Conservation (phyloP, 345 rosid species). For the Excoecaria agallocha region DNA sequence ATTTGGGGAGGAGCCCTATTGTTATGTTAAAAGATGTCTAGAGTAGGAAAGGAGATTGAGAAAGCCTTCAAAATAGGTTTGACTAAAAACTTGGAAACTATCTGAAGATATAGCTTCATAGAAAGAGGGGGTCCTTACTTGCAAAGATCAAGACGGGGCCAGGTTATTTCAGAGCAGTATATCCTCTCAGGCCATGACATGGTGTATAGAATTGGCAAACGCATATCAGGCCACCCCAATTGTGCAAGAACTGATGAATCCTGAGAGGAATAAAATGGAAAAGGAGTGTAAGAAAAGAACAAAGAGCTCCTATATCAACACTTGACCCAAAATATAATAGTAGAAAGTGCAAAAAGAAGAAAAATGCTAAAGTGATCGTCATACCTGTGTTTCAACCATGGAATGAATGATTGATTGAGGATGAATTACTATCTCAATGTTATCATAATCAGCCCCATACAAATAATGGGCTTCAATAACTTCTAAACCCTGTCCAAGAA, state of each 20-base stretch:
- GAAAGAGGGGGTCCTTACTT: slow-evolving; percentile 45
- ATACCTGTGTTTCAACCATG: slow-evolving; percentile 94
- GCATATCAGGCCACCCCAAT: slow-evolving; percentile 98
- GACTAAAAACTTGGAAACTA: not conserved
- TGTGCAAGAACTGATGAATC: slow-evolving; percentile 96
- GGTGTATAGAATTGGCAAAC: slow-evolving; percentile 86
- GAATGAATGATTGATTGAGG: slow-evolving; percentile 93
- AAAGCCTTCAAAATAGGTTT: not conserved
- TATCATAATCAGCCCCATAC: slow-evolving; percentile 84
- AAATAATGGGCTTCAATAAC: slow-evolving; percentile 98
- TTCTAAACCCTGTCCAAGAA: slow-evolving; percentile 69
- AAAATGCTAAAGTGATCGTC: not conserved
- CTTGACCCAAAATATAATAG: not conserved
- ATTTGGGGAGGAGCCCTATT: not conserved
- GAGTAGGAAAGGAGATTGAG: too few relatives aligned
- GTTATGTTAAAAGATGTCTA: not conserved
- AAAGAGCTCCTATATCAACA: not conserved
- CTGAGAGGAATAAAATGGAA: slow-evolving; percentile 34
- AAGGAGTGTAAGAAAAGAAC: slow-evolving; percentile 1
- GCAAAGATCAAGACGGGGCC: slow-evolving; percentile 98
- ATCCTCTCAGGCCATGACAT: slow-evolving; percentile 97
- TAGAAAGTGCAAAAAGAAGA: not conserved
- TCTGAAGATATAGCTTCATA: slow-evolving; percentile 7
- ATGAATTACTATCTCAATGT: slow-evolving; percentile 88
- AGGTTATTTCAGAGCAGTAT: slow-evolving; percentile 87